Evolutionary conservation across 2,329 filamentous ascomycete genomes (phyloP).

Genomic region (Periconia digitata): DNA sequence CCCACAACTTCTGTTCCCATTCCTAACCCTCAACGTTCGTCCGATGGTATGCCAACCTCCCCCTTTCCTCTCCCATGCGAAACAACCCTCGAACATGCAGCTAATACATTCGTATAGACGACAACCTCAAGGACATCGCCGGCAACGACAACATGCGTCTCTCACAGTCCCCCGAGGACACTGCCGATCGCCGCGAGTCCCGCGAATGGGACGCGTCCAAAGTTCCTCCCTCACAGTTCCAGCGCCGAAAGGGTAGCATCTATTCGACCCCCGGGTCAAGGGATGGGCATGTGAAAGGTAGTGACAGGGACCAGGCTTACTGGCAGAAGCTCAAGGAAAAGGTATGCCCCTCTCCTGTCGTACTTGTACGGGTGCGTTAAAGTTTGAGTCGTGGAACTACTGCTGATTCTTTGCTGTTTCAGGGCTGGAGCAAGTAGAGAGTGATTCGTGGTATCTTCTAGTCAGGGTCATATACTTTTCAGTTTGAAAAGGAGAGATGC

Average conservation of each 20-base stretch:
- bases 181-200: conserved; percentile 39
- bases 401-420: no score
- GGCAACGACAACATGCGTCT: conserved; percentile 24
- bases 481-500: no score
- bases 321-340: conserved; percentile 56
- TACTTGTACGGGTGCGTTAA: no score
- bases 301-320: conserved; percentile 56
- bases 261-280: conserved; percentile 66
- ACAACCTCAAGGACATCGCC: conserved; percentile 22
- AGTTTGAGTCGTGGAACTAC: no score
- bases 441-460: no score
- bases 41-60: no score
- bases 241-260: conserved; percentile 70
- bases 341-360: conserved; percentile 21
- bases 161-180: conserved; percentile 8
- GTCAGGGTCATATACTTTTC: no score
- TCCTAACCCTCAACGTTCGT: conserved; percentile 21
- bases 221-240: conserved; percentile 67
- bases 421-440: no score
- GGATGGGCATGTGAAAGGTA: conserved; percentile 62
- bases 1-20: conserved; percentile 19
- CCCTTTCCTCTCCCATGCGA: not conserved
- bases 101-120: conserved; percentile 10
- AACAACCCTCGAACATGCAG: not conserved
- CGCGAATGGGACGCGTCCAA: conserved; percentile 62